A percentile compares a stretch with the other conserved stretches of the same genome.
phyloP scores from a whole-genome alignment of 805 yeast genomes.

The Teunomyces atbi region DNA sequence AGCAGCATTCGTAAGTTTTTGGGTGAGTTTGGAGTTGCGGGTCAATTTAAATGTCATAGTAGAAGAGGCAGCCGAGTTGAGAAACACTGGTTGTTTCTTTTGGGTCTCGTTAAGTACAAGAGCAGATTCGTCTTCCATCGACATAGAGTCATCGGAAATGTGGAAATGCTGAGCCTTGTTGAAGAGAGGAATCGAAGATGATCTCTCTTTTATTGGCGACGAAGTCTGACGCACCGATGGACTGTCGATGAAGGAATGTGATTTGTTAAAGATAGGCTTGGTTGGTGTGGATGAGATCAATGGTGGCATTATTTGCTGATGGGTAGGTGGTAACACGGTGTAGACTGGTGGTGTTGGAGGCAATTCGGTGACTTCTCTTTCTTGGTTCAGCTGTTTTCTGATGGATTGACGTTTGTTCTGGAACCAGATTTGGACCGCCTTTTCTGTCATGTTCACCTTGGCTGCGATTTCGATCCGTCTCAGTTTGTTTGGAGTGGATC shows the following conservation, averaged over 20 bases:
- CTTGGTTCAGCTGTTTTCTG: conserved; percentile 46
- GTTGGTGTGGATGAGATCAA: conserved; percentile 15
- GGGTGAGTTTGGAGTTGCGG: conserved; percentile 26
- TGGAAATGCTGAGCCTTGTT: conserved; percentile 1
- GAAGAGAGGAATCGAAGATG: conserved; percentile 9
- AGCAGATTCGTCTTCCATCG: conserved; percentile 2
- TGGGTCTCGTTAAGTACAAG: conserved; percentile 26
- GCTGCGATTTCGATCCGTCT: conserved; percentile 77
- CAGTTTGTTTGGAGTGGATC: conserved; percentile 77
- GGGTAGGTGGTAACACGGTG: background rate
- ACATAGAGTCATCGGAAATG: conserved; percentile 1
- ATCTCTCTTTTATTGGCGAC: conserved; percentile 5
- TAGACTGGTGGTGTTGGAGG: conserved; percentile 37
- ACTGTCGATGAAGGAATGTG: conserved; percentile 12
- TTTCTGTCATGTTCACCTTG: conserved; percentile 89
- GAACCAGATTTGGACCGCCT: conserved; percentile 98
- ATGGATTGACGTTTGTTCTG: conserved; percentile 90
- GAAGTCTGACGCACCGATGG: conserved; percentile 5
- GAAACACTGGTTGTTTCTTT: conserved; percentile 33
- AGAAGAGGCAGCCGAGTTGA: conserved; percentile 26
- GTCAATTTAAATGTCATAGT: conserved; percentile 39
- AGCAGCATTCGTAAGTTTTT: conserved; percentile 24
- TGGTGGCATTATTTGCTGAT: background rate
- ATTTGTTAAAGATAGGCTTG: conserved; percentile 10
- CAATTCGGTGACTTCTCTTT: conserved; percentile 41